These are phyloP conservation scores for Sarocladiaceae sp. DNA, from an alignment of 2,329 filamentous ascomycete genomes.

Conservation along the genomic window DNA sequence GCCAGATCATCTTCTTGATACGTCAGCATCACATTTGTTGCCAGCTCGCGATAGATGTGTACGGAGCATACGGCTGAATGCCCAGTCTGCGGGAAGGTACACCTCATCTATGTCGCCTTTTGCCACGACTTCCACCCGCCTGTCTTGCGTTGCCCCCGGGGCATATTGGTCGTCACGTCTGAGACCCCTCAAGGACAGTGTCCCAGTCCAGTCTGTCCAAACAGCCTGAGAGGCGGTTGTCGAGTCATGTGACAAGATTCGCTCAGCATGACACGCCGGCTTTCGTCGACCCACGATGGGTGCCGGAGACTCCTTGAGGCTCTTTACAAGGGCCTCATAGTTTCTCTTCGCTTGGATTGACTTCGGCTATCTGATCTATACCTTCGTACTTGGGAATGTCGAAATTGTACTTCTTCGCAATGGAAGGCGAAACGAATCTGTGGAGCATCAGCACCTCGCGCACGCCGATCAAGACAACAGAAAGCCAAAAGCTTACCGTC, in stretches of 20 bases:
- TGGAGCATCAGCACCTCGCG: constrained; percentile 10
- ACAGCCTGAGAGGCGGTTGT: constrained; percentile 50
- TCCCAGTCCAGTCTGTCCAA: constrained; percentile 54
- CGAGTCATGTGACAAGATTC: constrained; percentile 39
- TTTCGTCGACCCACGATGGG: neutral
- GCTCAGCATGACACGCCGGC: neutral
- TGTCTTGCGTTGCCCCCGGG: constrained; percentile 38
- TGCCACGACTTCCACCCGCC: constrained; percentile 46
- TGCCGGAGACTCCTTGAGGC: neutral
- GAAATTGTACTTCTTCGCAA: constrained; percentile 81
- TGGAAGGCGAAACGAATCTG: constrained; percentile 70
- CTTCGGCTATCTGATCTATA: constrained; percentile 82
- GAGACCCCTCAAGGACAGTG: constrained; percentile 48
- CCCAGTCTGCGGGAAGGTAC: constrained; percentile 54
- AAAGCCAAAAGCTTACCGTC: constrained; percentile 51
- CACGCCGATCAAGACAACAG: neutral
- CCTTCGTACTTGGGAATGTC: constrained; percentile 79
- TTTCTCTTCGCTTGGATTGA: constrained; percentile 45
- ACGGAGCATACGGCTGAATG: constrained; percentile 50
- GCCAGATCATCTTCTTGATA: constrained; percentile 15
- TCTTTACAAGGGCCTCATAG: constrained; percentile 32
- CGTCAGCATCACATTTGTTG: constrained; percentile 11
- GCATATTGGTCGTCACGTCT: constrained; percentile 30
- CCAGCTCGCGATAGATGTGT: constrained; percentile 47
- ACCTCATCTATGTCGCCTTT: constrained; percentile 53